A percentile compares a stretch with the other conserved stretches of the same genome.
Conservation (phyloP, 2,329 filamentous ascomycete genomes). For the Corniculantispora saksenae region DNA sequence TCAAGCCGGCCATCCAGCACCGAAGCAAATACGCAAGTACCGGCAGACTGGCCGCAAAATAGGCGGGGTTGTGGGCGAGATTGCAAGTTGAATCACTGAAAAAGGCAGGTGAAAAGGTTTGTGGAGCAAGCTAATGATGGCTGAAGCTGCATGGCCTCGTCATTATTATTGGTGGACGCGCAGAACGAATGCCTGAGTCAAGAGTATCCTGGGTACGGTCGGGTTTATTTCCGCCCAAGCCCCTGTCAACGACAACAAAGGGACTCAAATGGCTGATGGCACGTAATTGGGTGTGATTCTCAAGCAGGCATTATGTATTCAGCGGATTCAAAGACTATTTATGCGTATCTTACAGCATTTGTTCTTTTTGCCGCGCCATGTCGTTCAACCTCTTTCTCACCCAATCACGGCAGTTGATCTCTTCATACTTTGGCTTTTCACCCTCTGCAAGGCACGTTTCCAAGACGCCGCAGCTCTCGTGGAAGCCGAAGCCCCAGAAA, state of each 20-base stretch:
- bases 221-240: not conserved
- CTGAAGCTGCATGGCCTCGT: not conserved
- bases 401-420: constrained; percentile 43
- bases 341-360: not conserved
- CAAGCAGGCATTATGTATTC: too few species aligned
- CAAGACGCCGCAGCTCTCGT: constrained; percentile 44
- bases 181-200: not conserved
- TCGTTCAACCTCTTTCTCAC: constrained; percentile 34
- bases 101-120: not conserved
- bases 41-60: not conserved
- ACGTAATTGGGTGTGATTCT: too few species aligned
- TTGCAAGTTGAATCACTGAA: not conserved
- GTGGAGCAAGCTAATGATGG: not conserved
- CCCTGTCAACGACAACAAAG: not conserved
- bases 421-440: constrained; percentile 38
- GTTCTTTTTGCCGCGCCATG: constrained; percentile 29
- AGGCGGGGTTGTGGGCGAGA: not conserved
- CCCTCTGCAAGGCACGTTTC: constrained; percentile 38
- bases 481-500: constrained; percentile 45
- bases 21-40: not conserved
- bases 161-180: not conserved
- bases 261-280: not conserved
- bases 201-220: not conserved
- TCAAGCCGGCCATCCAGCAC: not conserved
- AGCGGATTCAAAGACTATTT: too few species aligned